Conservation (phyloP, 257 asterid species). For the Nicotiana noctiflora region DNA sequence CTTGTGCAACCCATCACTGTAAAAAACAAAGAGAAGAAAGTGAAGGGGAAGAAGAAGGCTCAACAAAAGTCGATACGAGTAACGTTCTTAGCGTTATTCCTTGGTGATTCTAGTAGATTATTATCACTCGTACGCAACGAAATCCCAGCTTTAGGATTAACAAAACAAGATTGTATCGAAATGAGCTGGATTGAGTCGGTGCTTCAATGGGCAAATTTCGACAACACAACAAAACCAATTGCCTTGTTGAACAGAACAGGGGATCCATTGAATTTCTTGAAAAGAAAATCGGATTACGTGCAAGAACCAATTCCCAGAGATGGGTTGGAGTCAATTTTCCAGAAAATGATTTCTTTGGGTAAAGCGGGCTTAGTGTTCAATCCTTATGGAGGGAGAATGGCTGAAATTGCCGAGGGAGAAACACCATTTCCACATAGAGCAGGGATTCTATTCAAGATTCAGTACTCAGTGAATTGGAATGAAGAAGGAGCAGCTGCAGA, state of each 20-base stretch:
- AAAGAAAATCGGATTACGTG: constrained; percentile 35
- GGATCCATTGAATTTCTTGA: constrained; percentile 2
- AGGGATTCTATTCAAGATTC: constrained; percentile 34
- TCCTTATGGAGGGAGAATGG: constrained; percentile 38
- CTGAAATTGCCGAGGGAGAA: constrained; percentile 2
- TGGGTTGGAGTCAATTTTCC: constrained; percentile 18
- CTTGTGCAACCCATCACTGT: constrained; percentile 12
- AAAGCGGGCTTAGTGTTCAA: constrained; percentile 25
- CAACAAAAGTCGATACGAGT: too few species aligned
- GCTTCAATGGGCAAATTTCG: constrained; percentile 26
- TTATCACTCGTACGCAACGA: neutral
- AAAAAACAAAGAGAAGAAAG: neutral
- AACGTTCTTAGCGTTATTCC: constrained; percentile 12
- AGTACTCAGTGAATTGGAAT: constrained; percentile 25
- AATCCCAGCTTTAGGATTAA: constrained; percentile 28
- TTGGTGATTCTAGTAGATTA: constrained; percentile 20
- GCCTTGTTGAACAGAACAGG: constrained; percentile 14
- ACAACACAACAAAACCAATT: constrained; percentile 6
- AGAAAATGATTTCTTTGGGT: constrained; percentile 8
- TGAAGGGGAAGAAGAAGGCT: too few species aligned
- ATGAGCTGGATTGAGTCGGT: constrained; percentile 33
- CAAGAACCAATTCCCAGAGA: constrained; percentile 15
- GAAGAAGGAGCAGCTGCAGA: constrained; percentile 21
- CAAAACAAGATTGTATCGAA: constrained; percentile 21
- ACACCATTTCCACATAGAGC: constrained; percentile 40